Conservation (phyloP, 2,329 filamentous ascomycete genomes). For the Biscogniauxia sp. region DNA sequence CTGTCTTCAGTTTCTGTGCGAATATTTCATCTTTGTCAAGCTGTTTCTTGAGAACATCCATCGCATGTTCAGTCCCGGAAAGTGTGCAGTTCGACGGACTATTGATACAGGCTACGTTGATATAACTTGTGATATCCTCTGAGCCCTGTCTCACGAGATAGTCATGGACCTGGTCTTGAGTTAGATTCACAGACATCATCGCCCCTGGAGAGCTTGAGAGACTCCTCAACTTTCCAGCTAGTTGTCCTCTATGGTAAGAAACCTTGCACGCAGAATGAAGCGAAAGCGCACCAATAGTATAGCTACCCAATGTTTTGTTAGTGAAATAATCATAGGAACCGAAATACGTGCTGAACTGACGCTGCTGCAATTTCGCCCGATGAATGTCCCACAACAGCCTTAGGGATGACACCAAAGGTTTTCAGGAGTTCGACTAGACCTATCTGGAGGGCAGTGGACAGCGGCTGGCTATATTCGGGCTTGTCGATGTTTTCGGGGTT, state of each 20-base stretch:
- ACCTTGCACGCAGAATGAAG: conserved; percentile 31
- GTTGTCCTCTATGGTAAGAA: conserved; percentile 33
- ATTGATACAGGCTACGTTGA: conserved; percentile 33
- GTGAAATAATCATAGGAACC: neutral
- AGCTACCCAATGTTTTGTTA: conserved; percentile 7
- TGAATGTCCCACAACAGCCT: conserved; percentile 35
- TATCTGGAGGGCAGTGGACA: conserved; percentile 35
- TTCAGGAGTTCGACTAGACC: conserved; percentile 34
- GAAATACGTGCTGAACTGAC: conserved; percentile 16
- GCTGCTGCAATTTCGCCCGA: conserved; percentile 39
- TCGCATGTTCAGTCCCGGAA: conserved; percentile 23
- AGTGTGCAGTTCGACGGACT: conserved; percentile 32
- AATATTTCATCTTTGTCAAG: conserved; percentile 28
- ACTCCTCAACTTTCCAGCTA: conserved; percentile 26
- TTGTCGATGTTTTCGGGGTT: conserved; percentile 24
- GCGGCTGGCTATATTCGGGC: conserved; percentile 30
- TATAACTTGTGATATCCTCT: conserved; percentile 8
- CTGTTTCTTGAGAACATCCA: conserved; percentile 26
- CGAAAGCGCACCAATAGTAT: conserved; percentile 26
- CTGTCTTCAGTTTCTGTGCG: conserved; percentile 31
- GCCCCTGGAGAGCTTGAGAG: conserved; percentile 12
- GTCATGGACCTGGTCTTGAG: conserved; percentile 18
- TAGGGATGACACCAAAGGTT: conserved; percentile 25
- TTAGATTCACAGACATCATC: conserved; percentile 33
- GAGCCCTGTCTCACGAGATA: conserved; percentile 23